A percentile compares a stretch with the other conserved stretches of the same genome.
Evolutionary conservation across 2,329 filamentous ascomycete species (phyloP).

Genomic region (Microcyclospora tardicrescens): DNA sequence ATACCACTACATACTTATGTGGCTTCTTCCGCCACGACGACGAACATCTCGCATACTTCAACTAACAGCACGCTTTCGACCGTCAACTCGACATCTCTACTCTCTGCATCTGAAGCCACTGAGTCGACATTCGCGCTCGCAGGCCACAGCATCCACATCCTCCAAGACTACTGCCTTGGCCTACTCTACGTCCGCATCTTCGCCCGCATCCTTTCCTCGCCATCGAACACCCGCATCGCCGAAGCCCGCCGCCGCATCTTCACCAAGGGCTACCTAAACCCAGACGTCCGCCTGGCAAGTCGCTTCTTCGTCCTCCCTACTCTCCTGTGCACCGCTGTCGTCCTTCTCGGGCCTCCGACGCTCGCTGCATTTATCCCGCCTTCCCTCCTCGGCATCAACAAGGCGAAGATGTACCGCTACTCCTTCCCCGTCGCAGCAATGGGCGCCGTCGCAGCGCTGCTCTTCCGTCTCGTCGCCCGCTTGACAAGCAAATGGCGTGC

Average conservation of each 20-base stretch:
- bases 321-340: constrained; percentile 44
- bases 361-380: constrained; percentile 2
- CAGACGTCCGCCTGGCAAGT: constrained; percentile 66
- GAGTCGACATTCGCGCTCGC: constrained; percentile 15
- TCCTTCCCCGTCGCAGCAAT: constrained; percentile 52
- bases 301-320: constrained; percentile 76
- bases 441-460: constrained; percentile 5
- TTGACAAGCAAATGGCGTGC: constrained; percentile 65
- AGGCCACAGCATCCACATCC: constrained; percentile 64
- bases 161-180: constrained; percentile 90
- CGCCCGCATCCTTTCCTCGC: constrained; percentile 53
- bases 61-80: not conserved
- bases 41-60: not conserved
- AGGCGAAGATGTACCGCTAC: constrained; percentile 44
- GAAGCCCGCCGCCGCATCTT: constrained; percentile 59
- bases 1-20: constrained; percentile 76
- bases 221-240: constrained; percentile 58
- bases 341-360: constrained; percentile 52
- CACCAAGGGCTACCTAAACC: constrained; percentile 59
- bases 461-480: constrained; percentile 27
- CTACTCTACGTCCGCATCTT: constrained; percentile 79
- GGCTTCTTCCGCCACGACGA: constrained; percentile 8
- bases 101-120: constrained; percentile 1
- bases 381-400: constrained; percentile 1
- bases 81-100: constrained; percentile 7